A percentile compares a stretch with the other conserved stretches of the same genome.
Conservation (phyloP, 2,329 filamentous ascomycete species). For the Tolypocladium ophioglossoides region DNA sequence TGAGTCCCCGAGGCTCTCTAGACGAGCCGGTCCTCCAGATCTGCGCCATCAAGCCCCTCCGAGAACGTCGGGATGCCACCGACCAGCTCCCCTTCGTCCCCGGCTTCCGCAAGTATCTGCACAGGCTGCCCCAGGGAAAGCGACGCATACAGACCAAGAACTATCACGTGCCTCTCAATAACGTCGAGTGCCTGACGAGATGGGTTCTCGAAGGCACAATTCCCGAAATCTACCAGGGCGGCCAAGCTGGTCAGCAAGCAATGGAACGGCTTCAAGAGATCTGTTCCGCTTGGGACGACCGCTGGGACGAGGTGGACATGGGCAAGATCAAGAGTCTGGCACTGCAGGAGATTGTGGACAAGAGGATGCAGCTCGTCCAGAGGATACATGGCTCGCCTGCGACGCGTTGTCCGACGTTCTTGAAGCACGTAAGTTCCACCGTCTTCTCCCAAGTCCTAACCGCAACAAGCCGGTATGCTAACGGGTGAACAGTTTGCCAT, state of each 20-base stretch:
- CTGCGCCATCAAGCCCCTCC: conserved; percentile 61
- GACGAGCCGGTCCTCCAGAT: conserved; percentile 63
- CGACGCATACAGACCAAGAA: conserved; percentile 59
- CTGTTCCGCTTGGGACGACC: conserved; percentile 63
- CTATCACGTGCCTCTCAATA: conserved; percentile 58
- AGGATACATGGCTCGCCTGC: conserved; percentile 56
- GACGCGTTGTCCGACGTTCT: conserved; percentile 62
- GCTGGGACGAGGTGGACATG: conserved; percentile 81
- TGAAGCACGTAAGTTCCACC: conserved; percentile 67
- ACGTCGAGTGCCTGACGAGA: conserved; percentile 77
- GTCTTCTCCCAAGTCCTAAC: background rate
- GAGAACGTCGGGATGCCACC: conserved; percentile 63
- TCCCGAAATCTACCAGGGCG: conserved; percentile 46
- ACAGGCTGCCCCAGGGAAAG: conserved; percentile 54
- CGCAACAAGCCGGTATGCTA: background rate
- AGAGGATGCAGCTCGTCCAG: conserved; percentile 52
- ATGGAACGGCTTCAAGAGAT: conserved; percentile 59
- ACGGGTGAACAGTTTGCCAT: conserved; percentile 63
- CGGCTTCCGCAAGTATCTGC: conserved; percentile 56
- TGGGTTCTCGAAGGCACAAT: conserved; percentile 50
- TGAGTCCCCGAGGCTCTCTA: conserved; percentile 45
- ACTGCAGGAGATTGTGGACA: conserved; percentile 68
- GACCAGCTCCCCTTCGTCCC: conserved; percentile 79
- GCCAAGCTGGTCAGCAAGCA: conserved; percentile 40
- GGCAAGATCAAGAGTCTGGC: conserved; percentile 71